Evolutionary conservation across 768 basidiomycete species (phyloP).

Genomic region (Dacryopinax primogenitus): DNA sequence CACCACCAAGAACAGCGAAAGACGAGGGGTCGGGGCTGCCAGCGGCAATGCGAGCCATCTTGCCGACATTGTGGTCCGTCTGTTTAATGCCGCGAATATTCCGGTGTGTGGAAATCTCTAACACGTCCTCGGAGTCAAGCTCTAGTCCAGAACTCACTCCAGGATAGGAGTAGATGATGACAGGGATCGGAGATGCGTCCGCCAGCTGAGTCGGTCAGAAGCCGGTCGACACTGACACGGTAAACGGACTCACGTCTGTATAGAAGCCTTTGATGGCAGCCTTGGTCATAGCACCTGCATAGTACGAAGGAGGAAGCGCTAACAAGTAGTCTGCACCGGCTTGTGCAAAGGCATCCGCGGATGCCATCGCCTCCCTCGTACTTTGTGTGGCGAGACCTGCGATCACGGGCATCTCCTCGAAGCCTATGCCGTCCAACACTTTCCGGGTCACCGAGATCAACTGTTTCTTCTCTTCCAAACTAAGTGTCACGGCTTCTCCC

Average conservation of each 20-base stretch:
- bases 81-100: constrained; percentile 30
- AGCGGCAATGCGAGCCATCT: constrained; percentile 22
- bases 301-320: constrained; percentile 26
- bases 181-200: constrained; percentile 24
- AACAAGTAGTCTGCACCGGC: constrained; percentile 29
- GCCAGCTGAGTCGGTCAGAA: constrained; percentile 19
- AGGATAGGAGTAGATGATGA: constrained; percentile 27
- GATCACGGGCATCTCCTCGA: constrained; percentile 26
- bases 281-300: constrained; percentile 20
- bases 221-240: neutral
- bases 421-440: constrained; percentile 26
- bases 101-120: constrained; percentile 24
- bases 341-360: constrained; percentile 27
- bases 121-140: constrained; percentile 25
- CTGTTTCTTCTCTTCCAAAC: constrained; percentile 22
- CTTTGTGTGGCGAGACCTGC: constrained; percentile 28
- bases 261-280: constrained; percentile 22
- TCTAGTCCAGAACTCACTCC: constrained; percentile 27
- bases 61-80: constrained; percentile 28
- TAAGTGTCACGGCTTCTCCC: constrained; percentile 25
- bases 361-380: constrained; percentile 27
- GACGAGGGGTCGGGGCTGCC: constrained; percentile 16
- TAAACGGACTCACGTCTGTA: constrained; percentile 21
- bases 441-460: constrained; percentile 23
- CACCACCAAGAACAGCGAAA: constrained; percentile 15